Conservation (phyloP, 2,329 filamentous ascomycete genomes). For the Ascochyta clinopodiicola region DNA sequence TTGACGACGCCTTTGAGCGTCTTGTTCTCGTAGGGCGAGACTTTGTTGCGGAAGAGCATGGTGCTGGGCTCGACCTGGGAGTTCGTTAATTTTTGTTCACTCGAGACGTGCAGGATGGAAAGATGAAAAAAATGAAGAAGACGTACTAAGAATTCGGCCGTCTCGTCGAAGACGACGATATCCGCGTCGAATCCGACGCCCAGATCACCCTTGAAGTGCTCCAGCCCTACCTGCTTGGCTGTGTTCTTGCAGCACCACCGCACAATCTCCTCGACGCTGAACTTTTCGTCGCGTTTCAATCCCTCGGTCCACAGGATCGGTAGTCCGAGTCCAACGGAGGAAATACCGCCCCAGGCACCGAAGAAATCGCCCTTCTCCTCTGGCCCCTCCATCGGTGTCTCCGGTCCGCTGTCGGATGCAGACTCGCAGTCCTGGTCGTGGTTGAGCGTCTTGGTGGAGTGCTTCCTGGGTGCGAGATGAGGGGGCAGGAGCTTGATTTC, state of each 20-base stretch:
- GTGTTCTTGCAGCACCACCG: slow-evolving; percentile 86
- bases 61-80: slow-evolving; percentile 62
- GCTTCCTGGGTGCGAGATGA: slow-evolving; percentile 63
- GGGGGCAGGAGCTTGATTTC: slow-evolving; percentile 86
- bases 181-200: slow-evolving; percentile 86
- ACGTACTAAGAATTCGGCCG: slow-evolving; percentile 75
- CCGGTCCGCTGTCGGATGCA: slow-evolving; percentile 32
- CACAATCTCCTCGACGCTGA: slow-evolving; percentile 77
- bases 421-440: slow-evolving; percentile 48
- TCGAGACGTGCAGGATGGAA: no score
- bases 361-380: slow-evolving; percentile 81
- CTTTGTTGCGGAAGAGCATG: slow-evolving; percentile 95
- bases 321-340: slow-evolving; percentile 88
- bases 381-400: slow-evolving; percentile 44
- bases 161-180: slow-evolving; percentile 89
- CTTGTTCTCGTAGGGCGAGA: slow-evolving; percentile 87
- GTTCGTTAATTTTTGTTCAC: no score
- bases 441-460: slow-evolving; percentile 36
- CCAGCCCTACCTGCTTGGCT: slow-evolving; percentile 83
- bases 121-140: not conserved
- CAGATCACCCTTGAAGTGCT: slow-evolving; percentile 81
- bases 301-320: slow-evolving; percentile 87
- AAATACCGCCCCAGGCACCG: slow-evolving; percentile 94
- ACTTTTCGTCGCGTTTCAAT: slow-evolving; percentile 62
- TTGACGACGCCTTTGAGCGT: slow-evolving; percentile 76